Evolutionary conservation across 1,139 yeast species (phyloP).

Genomic region (Saccharomyces hybrid): DNA sequence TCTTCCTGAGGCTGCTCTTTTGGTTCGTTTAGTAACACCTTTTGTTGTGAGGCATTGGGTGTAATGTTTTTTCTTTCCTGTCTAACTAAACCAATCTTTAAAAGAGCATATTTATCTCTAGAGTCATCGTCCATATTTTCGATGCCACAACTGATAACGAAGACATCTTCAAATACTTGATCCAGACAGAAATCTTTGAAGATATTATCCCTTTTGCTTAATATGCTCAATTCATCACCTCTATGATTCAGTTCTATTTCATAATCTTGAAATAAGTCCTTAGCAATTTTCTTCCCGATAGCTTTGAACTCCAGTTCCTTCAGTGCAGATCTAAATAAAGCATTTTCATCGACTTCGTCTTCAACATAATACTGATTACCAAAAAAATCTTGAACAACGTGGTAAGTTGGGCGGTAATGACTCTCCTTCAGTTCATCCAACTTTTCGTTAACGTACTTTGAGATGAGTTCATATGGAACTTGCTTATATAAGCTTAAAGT

Average conservation of each 20-base stretch:
- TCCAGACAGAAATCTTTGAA: constrained; percentile 19
- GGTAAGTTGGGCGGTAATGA: constrained; percentile 17
- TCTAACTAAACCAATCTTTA: constrained; percentile 16
- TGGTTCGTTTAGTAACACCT: neutral
- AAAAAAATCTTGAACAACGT: constrained; percentile 22
- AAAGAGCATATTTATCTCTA: constrained; percentile 10
- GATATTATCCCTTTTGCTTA: constrained; percentile 18
- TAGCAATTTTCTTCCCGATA: constrained; percentile 21
- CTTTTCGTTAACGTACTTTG: constrained; percentile 13
- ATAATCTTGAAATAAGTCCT: constrained; percentile 22
- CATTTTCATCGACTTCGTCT: constrained; percentile 16
- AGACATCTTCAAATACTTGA: constrained; percentile 18
- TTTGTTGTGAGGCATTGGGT: neutral
- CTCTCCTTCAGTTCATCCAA: constrained; percentile 11
- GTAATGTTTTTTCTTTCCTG: neutral
- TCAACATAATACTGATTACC: constrained; percentile 26
- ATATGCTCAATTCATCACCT: constrained; percentile 19
- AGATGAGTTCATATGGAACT: constrained; percentile 12
- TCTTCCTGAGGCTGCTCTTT: neutral
- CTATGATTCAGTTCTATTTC: constrained; percentile 23
- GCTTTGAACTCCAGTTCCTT: constrained; percentile 16
- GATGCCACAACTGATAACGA: constrained; percentile 19
- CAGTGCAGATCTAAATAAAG: constrained; percentile 15
- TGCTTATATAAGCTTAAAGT: constrained; percentile 17
- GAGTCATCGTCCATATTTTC: constrained; percentile 13